Evolutionary conservation across 202 grass and related monocot species (phyloP), one percentile per base, ranked within the genome.

Genomic region (Elaeis oleifera): DNA sequence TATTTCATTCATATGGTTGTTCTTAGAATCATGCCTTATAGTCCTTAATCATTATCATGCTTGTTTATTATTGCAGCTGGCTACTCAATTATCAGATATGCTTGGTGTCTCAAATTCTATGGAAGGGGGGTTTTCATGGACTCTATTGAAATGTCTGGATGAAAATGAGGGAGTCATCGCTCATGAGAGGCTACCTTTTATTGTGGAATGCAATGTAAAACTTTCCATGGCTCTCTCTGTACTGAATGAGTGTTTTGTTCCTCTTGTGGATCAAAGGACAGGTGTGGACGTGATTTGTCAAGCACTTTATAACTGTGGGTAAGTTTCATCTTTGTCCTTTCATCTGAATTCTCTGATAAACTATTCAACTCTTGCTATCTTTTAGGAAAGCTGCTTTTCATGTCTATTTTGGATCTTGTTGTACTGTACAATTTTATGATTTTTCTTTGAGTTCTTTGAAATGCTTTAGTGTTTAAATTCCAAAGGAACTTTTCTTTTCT

Each of bases 181-280:
- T 55, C 27, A 75, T 16, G 58, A 78, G 61, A 65, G 49, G 49
- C 19, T 52, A 39, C 4, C 25, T 17, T 21, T 26, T 36, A 53
- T 59, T 60, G 64, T 89, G 28, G 90, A 76, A 53, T 49, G 63
- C 71, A 89, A 95, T 16, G 51, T 74, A 17, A 89, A 89, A 71
- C 68, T 95, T 24, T 71, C 68, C 6, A 4, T 80, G 19, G 79
- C 67, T 27, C 82, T 83, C 14, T 87, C 66, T 51, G 76, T 95
- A 55, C 29, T 95, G 11, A 83, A 88, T 13, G 82, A 86, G 59
- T 95, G 90, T 64, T 89, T 95, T 29, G 76, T 83, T 21, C 82
- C 85, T 51, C 71, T 90, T 4, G 76, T 76, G 64, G 85, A 95
- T 76, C 71, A 79, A 50, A 59, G 82, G 17, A 95, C 82, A 16